A percentile compares a stretch with the other conserved stretches of the same genome.
These are phyloP conservation scores for Claviceps cyperi DNA, from an alignment of 2,329 filamentous ascomycete genomes.

Conservation along the genomic window DNA sequence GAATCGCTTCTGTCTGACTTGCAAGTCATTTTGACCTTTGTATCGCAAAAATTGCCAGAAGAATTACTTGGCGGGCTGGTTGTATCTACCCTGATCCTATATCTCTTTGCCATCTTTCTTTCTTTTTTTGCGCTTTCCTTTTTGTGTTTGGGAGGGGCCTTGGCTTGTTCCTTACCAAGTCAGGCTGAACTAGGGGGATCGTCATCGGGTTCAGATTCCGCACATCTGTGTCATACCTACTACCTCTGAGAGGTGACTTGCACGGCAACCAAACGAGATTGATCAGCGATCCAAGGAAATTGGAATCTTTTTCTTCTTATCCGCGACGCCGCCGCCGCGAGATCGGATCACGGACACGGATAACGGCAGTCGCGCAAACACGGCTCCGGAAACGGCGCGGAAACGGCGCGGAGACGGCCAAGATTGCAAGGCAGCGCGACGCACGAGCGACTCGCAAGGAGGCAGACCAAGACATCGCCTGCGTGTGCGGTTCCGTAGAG, in stretches of 20 bases:
- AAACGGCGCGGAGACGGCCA: too few species aligned
- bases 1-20: conserved; percentile 40
- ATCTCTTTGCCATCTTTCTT: not conserved
- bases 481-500: not conserved
- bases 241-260: not conserved
- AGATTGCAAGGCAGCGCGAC: too few species aligned
- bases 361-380: too few species aligned
- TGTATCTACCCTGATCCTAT: not conserved
- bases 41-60: conserved; percentile 36
- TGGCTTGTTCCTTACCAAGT: not conserved
- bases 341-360: too few species aligned
- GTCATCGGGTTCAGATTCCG: not conserved
- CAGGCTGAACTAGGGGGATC: not conserved
- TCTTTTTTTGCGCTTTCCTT: not conserved
- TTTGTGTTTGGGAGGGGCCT: not conserved
- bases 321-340: not conserved
- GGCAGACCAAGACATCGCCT: not conserved
- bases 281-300: not conserved
- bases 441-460: not conserved
- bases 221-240: not conserved
- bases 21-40: conserved; percentile 33
- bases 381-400: too few species aligned
- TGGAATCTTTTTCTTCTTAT: not conserved
- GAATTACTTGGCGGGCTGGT: conserved; percentile 32
- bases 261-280: not conserved